A percentile compares a stretch with the other conserved stretches of the same genome.
phyloP scores from a whole-genome alignment of 176 grass and related monocot species.

The Puccinellia tenuiflora region DNA sequence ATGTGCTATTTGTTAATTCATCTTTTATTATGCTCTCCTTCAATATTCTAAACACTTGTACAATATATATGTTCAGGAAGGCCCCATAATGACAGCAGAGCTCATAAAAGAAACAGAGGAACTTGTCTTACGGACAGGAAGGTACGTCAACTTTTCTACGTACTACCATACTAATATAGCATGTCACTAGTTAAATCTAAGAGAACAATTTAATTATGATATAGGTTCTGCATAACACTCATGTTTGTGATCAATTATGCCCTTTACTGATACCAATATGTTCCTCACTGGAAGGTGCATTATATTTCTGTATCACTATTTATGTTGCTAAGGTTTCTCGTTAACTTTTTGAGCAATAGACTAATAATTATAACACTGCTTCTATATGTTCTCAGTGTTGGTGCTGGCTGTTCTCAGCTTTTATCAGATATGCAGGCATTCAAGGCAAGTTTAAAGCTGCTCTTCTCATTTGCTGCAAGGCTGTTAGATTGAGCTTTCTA shows the following conservation, averaged over 20 bases:
- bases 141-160: slow-evolving; percentile 30
- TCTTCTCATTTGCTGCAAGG: background rate
- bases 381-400: slow-evolving; percentile 57
- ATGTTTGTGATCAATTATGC: background rate
- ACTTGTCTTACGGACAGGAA: slow-evolving; percentile 89
- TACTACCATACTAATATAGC: background rate
- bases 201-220: background rate
- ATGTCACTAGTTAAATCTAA: slow-evolving; percentile 6
- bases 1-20: background rate
- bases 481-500: slow-evolving; percentile 19
- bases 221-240: background rate
- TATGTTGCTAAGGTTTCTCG: background rate
- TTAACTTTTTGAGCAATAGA: background rate
- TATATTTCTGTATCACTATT: background rate
- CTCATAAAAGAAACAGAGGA: slow-evolving; percentile 99
- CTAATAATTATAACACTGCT: slow-evolving; percentile 32
- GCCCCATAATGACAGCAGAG: slow-evolving; percentile 93
- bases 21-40: slow-evolving; percentile 6
- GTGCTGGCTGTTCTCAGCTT: slow-evolving; percentile 96
- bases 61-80: slow-evolving; percentile 60
- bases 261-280: background rate
- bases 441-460: slow-evolving; percentile 69
- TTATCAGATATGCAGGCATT: slow-evolving; percentile 98
- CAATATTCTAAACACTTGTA: background rate
- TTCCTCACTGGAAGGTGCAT: background rate